Conservation (phyloP, 2,329 filamentous ascomycete species). For the Pezizomycotina sp. region DNA sequence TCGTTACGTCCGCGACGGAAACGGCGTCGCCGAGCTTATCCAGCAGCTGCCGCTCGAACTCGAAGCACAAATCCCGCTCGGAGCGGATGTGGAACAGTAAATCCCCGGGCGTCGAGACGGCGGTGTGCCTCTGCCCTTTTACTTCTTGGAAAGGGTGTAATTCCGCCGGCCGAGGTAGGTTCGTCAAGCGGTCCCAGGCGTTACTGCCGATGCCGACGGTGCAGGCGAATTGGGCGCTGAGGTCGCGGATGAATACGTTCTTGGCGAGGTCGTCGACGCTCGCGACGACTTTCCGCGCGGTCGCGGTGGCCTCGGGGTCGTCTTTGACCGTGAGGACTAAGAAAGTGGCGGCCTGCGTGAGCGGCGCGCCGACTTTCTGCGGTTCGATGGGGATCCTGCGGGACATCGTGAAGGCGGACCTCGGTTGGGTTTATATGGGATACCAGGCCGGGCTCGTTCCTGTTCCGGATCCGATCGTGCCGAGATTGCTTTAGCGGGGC, state of each 20-base stretch:
- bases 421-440: too few species aligned
- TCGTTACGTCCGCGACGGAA: slow-evolving; percentile 36
- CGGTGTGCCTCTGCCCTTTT: slow-evolving; percentile 35
- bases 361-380: slow-evolving; percentile 36
- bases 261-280: slow-evolving; percentile 35
- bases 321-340: slow-evolving; percentile 34
- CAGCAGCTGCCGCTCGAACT: slow-evolving; percentile 42
- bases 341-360: slow-evolving; percentile 40
- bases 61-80: slow-evolving; percentile 42
- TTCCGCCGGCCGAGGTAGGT: slow-evolving; percentile 35
- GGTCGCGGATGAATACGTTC: slow-evolving; percentile 38
- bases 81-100: slow-evolving; percentile 43
- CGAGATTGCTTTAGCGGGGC: too few species aligned
- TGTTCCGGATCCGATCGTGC: too few species aligned
- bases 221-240: slow-evolving; percentile 34
- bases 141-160: slow-evolving; percentile 37
- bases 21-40: slow-evolving; percentile 35
- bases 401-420: slow-evolving; percentile 12
- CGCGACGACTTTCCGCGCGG: slow-evolving; percentile 34
- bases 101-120: slow-evolving; percentile 41
- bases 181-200: slow-evolving; percentile 36
- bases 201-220: slow-evolving; percentile 40
- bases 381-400: slow-evolving; percentile 29
- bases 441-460: too few species aligned
- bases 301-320: slow-evolving; percentile 28